phyloP scores from a whole-genome alignment of 164 flowering plant genomes.

The Protea cynaroides region DNA sequence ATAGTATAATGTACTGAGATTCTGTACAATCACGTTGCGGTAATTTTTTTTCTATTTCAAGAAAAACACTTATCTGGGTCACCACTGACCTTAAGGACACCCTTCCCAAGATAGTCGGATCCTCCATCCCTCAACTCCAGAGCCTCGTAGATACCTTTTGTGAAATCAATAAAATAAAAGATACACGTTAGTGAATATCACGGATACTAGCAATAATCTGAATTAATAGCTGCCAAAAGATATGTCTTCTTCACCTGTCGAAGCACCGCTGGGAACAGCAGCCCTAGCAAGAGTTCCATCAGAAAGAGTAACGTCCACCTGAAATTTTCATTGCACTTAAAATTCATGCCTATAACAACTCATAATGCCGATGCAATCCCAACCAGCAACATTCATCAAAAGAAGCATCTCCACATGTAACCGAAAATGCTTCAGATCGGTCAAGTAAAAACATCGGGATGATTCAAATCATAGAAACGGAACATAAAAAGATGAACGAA shows the following conservation, averaged over 20 bases:
- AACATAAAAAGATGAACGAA: background rate
- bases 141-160: constrained; percentile 46
- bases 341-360: background rate
- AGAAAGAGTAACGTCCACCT: constrained; percentile 39
- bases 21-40: no score
- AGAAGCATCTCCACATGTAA: background rate
- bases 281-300: constrained; percentile 51
- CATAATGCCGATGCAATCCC: background rate
- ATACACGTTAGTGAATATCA: no score
- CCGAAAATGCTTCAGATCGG: background rate
- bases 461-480: background rate
- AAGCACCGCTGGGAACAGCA: constrained; percentile 72
- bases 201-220: no score
- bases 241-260: constrained; percentile 35
- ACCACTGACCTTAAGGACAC: constrained; percentile 43
- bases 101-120: constrained; percentile 52
- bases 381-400: background rate
- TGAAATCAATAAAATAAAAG: no score
- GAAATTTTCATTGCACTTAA: constrained; percentile 6
- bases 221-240: background rate
- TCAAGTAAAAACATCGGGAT: background rate
- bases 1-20: no score
- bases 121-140: constrained; percentile 56
- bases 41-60: no score
- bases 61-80: no score